Evolutionary conservation across 495 filamentous ascomycete genomes (phyloP).

Genomic region (Podospora pseudocomata): DNA sequence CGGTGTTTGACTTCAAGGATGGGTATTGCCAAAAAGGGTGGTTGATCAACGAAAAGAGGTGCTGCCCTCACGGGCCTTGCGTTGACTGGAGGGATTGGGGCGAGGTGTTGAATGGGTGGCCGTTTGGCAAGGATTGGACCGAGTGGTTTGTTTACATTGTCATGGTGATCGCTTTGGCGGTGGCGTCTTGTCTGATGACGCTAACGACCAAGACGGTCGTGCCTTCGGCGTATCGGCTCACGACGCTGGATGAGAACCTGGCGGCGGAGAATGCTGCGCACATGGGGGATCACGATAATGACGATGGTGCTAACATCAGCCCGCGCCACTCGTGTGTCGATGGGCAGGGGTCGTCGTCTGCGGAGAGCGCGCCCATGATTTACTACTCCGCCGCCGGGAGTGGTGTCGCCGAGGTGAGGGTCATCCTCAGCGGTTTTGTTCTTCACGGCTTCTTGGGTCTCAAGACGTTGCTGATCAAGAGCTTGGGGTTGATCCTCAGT

Average conservation of each 20-base stretch:
- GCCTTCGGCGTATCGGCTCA: slow-evolving; percentile 78
- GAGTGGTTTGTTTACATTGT: slow-evolving; percentile 72
- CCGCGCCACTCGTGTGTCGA: slow-evolving; percentile 27
- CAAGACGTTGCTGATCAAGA: slow-evolving; percentile 85
- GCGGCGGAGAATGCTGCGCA: slow-evolving; percentile 43
- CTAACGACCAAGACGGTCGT: slow-evolving; percentile 87
- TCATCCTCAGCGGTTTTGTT: slow-evolving; percentile 96
- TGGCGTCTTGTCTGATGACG: slow-evolving; percentile 72
- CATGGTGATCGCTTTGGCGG: slow-evolving; percentile 68
- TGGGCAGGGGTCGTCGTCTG: not conserved
- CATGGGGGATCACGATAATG: slow-evolving; percentile 36
- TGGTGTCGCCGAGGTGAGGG: slow-evolving; percentile 95
- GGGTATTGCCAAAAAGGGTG: slow-evolving; percentile 75
- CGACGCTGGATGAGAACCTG: slow-evolving; percentile 79
- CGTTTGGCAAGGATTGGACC: slow-evolving; percentile 57
- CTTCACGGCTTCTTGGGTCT: slow-evolving; percentile 92
- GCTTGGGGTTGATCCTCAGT: slow-evolving; percentile 75
- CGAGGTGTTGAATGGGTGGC: slow-evolving; percentile 52
- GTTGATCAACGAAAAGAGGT: slow-evolving; percentile 67
- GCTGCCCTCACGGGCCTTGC: slow-evolving; percentile 69
- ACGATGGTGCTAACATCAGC: slow-evolving; percentile 37
- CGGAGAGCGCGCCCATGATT: slow-evolving; percentile 59
- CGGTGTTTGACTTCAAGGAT: slow-evolving; percentile 84
- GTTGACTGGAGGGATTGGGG: slow-evolving; percentile 76
- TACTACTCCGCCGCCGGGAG: slow-evolving; percentile 96